Base-by-base conservation (phyloP, 305 asterid genomes). In the Lippia alba region DNA sequence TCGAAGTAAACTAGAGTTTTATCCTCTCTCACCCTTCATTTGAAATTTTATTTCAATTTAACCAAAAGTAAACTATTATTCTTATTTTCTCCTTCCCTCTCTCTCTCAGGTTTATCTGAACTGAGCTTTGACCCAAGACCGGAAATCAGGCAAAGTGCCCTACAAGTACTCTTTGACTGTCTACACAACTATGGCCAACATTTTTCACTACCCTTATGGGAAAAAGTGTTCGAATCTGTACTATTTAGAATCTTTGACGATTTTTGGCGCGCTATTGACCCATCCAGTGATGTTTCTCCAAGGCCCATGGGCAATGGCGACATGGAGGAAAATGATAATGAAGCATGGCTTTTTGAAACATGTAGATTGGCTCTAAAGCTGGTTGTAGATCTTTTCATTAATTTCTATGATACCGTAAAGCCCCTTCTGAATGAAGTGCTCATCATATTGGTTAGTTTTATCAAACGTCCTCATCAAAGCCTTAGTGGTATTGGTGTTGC, bases 401-500 rank as follows among this genome's bases (percentile, higher is more conserved):
- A 92, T 71, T 92, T 95, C 82, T 95, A 90, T 54, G 87, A 87
- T 69, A 95, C 98, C 0, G 97, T 95, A 67, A 86, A 95, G 77
- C 98, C 99, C 67, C 98, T 95, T 69, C 78, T 95, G 83, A 81
- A 70, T 81, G 92, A 92, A 82, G 98, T 95, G 74, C 78, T 95
- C 53, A 73, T 83, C 80, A 74, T 92, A 71, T 78, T 95, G 79
- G 99, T 92, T 73, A 91, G 89, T 82, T 92, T 95, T 70, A 89
- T 95, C 76, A 92, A 90, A 79, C 96, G 98, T 14, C 99, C 98
- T 76, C 98, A 92, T 74, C 97, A 92, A 79, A 95, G 98, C 82
- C 98, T 95, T 71, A 98, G 96, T 53, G 97, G 97, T 69, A 86
- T 90, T 60, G 99, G 99, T 48, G 90, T 92, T 83, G 96, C 99